Base-by-base conservation (phyloP, 352 stramenopile genomes). In the Globisporangium nagaii region DNA sequence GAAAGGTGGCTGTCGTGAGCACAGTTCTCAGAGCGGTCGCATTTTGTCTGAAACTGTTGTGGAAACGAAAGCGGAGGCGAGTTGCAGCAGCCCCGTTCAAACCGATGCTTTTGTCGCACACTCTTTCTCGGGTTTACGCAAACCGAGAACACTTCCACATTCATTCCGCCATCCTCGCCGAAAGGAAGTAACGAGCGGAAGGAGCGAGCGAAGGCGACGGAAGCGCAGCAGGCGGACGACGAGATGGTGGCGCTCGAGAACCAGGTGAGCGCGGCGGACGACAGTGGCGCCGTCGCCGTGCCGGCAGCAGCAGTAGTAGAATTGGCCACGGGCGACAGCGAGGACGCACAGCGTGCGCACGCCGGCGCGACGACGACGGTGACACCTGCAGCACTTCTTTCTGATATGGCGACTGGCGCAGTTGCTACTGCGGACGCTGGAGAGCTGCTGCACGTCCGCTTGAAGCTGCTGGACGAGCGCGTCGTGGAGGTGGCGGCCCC, bases 401-500 rank as follows among this genome's bases (percentile, higher is more conserved):
- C 25, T 20, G 27, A 9, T 54, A 1, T 41, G 8, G 32, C 8
- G 4, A 19, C 17, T 34, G 35, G n/a, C n/a, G 43, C 11, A 22
- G 8, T 4, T 41, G 36, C 10, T 24, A 24, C 35, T 41, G 24
- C 32, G 13, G 45, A 30, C 6, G 36, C 8, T 3, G 3, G 19
- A 7, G 36, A 51, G 19, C 6, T 34, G 37, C 39, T 65, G 35
- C 53, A 45, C 20, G 34, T 62, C 35, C 79, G 77, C 3, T 65
- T 94, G 39, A 94, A 94, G 65, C 71, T 79, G 58, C 66, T 93
- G 28, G 73, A 91, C 50, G 84, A 94, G 53, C 84, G 74, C 35
- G 75, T 90, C 27, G 88, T 93, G 47, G 65, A 86, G 25, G 66
- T 95, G 19, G 44, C 67, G 19, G 79, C 74, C 5, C 28, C 63